These are phyloP conservation scores for Pseudogymnoascus sp. DNA, from an alignment of 2,329 filamentous ascomycete species.

Conservation along the genomic window DNA sequence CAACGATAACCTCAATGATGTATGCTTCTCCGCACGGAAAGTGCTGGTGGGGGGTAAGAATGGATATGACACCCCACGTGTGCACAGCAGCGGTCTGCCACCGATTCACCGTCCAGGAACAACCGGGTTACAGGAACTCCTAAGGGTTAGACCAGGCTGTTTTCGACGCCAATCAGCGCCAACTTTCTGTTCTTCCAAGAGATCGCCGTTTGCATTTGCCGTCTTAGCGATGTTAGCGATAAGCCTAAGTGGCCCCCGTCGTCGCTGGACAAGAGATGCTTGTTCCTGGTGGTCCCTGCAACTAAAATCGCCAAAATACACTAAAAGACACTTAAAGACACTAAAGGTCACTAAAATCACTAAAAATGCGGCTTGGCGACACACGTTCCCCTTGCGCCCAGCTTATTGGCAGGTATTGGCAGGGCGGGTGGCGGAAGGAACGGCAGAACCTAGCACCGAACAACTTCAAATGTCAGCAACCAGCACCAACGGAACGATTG, in stretches of 20 bases:
- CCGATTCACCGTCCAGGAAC: background rate
- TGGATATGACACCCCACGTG: background rate
- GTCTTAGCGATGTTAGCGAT: background rate
- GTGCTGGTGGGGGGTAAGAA: background rate
- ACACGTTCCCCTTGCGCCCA: constrained; percentile 2
- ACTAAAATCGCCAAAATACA: background rate
- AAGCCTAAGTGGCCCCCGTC: background rate
- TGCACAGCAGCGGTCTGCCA: background rate
- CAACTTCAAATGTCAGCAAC: background rate
- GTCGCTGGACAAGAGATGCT: background rate
- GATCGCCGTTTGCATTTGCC: constrained; percentile 1
- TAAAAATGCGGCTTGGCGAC: background rate
- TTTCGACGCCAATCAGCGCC: background rate
- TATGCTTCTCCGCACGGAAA: constrained; percentile 1
- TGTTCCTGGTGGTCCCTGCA: constrained; percentile 9
- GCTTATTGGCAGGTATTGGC: constrained; percentile 9
- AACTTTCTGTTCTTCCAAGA: background rate
- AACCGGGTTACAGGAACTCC: background rate
- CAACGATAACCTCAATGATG: constrained; percentile 1
- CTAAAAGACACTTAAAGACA: background rate
- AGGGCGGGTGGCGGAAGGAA: constrained; percentile 3
- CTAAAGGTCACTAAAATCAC: background rate
- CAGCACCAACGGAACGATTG: background rate
- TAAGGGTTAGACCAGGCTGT: background rate
- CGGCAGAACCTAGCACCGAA: background rate